Evolutionary conservation across 2,329 filamentous ascomycete species (phyloP), one percentile per base, ranked within the genome.

Genomic region (Paecilomyces formosus): DNA sequence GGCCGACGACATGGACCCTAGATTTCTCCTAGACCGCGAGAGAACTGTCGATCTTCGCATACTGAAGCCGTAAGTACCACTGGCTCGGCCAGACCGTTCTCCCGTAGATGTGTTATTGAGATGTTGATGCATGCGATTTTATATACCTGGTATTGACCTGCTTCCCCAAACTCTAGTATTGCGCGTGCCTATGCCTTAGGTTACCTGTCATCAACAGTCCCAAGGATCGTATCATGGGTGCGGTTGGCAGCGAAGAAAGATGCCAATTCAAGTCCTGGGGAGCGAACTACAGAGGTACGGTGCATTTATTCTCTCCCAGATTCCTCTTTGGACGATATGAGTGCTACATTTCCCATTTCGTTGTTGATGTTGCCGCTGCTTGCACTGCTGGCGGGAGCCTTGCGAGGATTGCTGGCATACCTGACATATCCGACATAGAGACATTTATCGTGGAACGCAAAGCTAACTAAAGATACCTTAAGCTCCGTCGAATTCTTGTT

Each of bases 161-260:
- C n/a, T 45, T 45, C 39, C 18, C 15, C 8, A n/a, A 18, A 8
- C 57, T 60, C 30, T 58, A 76, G 74, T 24, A 65, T 78, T 51
- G 65, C 80, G 39, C 76, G 75, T 56, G 79, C 79, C 26, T 81
- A 80, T 64, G 75, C 70, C 3, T 63, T 82, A 56, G 78, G 77
- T 26, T 80, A 81, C 69, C 61, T 80, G 35, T 80, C 78, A 31
- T 74, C 72, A 51, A 74, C 79, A 11, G 74, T 73, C 22, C 80
- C 81, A 7, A 77, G 73, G 62, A 58, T 82, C 12, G 61, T 81
- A 57, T 68, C 68, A 54, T 72, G 73, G 60, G 60, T 76, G 53
- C 66, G 74, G 56, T 64, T 66, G 28, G 56, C 78, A n/a, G 62
- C 66, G 55, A 66, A 60, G 35, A 70, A 70, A 61, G 63, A 73